These are phyloP conservation scores for Aspergillus saccharolyticus DNA, from an alignment of 495 filamentous ascomycete species.

Conservation along the genomic window DNA sequence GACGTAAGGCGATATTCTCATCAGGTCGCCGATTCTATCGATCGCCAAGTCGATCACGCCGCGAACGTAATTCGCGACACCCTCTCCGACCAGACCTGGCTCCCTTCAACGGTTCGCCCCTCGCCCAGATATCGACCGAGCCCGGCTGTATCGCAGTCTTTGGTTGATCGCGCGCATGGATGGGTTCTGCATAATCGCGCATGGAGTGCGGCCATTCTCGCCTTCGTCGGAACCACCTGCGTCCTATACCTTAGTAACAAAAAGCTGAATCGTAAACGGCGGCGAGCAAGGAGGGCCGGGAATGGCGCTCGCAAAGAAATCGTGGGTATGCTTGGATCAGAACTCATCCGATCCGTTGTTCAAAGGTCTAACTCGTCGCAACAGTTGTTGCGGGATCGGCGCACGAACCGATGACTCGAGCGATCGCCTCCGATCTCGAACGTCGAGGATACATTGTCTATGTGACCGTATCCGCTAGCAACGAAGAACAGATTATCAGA, in stretches of 20 bases:
- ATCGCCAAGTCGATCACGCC: slow-evolving; percentile 67
- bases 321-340: slow-evolving; percentile 46
- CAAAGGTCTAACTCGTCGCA: slow-evolving; percentile 12
- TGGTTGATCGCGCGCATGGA: slow-evolving; percentile 40
- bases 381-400: slow-evolving; percentile 76
- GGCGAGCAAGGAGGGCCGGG: slow-evolving; percentile 67
- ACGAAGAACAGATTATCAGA: slow-evolving; percentile 78
- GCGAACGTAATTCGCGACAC: slow-evolving; percentile 58
- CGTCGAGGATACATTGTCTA: slow-evolving; percentile 91
- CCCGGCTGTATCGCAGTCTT: slow-evolving; percentile 30
- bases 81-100: slow-evolving; percentile 59
- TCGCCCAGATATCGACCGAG: slow-evolving; percentile 43
- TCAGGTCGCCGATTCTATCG: slow-evolving; percentile 69
- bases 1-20: slow-evolving; percentile 61
- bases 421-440: slow-evolving; percentile 79
- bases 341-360: not conserved
- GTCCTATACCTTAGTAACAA: slow-evolving; percentile 61
- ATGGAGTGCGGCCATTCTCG: slow-evolving; percentile 59
- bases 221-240: slow-evolving; percentile 63
- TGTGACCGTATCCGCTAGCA: slow-evolving; percentile 68
- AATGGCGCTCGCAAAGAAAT: slow-evolving; percentile 90
- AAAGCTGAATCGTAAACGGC: slow-evolving; percentile 55
- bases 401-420: slow-evolving; percentile 71
- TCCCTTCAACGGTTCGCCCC: slow-evolving; percentile 63
- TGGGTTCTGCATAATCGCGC: slow-evolving; percentile 70